Base-by-base conservation (phyloP, 805 yeast species). In the Candida endomychidarum region DNA sequence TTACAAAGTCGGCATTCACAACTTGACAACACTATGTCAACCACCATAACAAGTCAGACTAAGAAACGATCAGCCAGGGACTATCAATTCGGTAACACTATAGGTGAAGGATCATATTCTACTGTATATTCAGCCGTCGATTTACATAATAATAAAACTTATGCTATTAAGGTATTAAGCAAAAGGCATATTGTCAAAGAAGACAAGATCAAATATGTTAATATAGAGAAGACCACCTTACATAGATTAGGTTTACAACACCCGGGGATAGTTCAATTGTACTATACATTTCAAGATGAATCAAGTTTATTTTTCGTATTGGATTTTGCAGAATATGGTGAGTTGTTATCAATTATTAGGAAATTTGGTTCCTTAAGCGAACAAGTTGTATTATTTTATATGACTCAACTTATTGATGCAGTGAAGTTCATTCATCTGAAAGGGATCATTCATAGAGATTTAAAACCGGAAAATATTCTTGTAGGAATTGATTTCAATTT, bases 21-120 rank as follows among this genome's bases (percentile, higher is more conserved):
- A 10, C 12, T 24, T 11, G 8, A 24, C 11, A 5, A 8, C 26
- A 12, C n/a, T 18, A 34, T 34, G 28, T 34, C 37, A 3, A 17
- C 37, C 2, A 24, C 29, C 5, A 22, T 34, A 16, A 14, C 19
- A 6, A 23, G 37, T 17, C 37, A 34, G 16, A 24, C 37, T 14
- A 31, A 47, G 34, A 75, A 70, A 52, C 64, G 76, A 50, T 65
- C 83, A 15, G 95, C 88, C 9, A 79, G 81, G 49, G 99, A 93
- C 57, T 93, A 90, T 61, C 83, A 81, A 47, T 88, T 93, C 57
- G 95, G 96, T 8, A 80, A 86, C 12, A 80, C 84, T 31, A 76
- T 93, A 17, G 99, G 99, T 4, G 96, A 88, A 58, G 99, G 99
- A 1, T 88, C 97, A 6, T 93, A 91, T 58, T 90, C 98, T 8